Base-by-base conservation (phyloP, 169 alveolate species). In the Theileria parva region DNA sequence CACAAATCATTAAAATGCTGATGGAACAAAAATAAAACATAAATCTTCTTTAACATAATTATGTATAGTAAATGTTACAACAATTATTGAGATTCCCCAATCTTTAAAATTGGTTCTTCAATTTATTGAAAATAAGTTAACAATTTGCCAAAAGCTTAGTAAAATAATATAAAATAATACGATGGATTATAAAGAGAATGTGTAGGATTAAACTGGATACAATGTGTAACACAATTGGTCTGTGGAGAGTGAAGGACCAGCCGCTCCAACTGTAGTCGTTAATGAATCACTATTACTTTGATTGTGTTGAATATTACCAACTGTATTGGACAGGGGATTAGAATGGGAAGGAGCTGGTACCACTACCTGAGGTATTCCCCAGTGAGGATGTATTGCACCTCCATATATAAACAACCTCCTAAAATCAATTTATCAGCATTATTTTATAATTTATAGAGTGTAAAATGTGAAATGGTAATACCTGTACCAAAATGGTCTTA, bases 331-430 rank as follows among this genome's bases (percentile, higher is more conserved):
- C 4, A 23, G 66, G 66, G 4, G 34, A 0, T 11, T 68, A 1
- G 72, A 21, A 25, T 72, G 21, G 44, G 64, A 63, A 53, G 63
- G 75, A 65, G 80, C 92, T 0, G 94, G 93, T 27, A 91, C 91
- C 28, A 86, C 76, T n/a, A 94, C 97, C 74, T 94, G 97, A 0
- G 97, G 97, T 15, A 94, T 89, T 28, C 89, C 92, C 97, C 97
- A 94, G 78, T 94, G 97, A 0, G 97, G 97, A 51, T 94, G 97
- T 17, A 94, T 53, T 0, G 97, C 97, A 0, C 97, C 97, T 6
- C 95, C 95, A 67, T 94, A 94, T 23, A 94, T 95, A 67, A 80
- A 91, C 17, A 94, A 85, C 48, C 89, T 89, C 68, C 96, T 86
- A 79, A 37, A 70, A 2, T n/a, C 8, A 19, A 77, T 34, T 7